These are phyloP conservation scores for Chamaenerion angustifolium DNA, from an alignment of 345 rosid genomes.

Conservation along the genomic window DNA sequence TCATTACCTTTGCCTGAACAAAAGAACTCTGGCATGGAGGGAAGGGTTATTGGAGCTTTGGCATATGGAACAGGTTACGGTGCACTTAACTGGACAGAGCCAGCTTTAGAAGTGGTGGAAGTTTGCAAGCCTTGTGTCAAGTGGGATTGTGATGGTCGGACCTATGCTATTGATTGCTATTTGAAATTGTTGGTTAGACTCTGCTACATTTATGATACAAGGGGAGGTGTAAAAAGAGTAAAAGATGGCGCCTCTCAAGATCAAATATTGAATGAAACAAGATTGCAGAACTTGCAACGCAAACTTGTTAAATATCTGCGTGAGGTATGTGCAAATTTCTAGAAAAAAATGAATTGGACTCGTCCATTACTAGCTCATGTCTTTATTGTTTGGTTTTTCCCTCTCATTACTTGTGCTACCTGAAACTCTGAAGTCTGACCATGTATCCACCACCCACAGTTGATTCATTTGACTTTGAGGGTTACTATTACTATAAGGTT, in stretches of 20 bases:
- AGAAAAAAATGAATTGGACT: not conserved
- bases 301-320: constrained; percentile 79
- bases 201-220: constrained; percentile 87
- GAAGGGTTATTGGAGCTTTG: constrained; percentile 94
- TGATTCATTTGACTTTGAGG: no score
- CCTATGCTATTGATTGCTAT: constrained; percentile 92
- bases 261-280: constrained; percentile 87
- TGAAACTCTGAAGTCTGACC: no score
- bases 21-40: no score
- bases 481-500: no score
- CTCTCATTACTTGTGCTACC: not conserved
- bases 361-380: not conserved
- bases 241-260: constrained; percentile 99
- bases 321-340: constrained; percentile 41
- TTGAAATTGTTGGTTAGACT: constrained; percentile 87
- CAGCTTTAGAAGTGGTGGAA: constrained; percentile 95
- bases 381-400: constrained; percentile 1
- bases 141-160: constrained; percentile 98
- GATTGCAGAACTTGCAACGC: constrained; percentile 79
- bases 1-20: no score
- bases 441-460: no score
- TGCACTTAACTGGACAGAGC: constrained; percentile 96
- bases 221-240: constrained; percentile 92
- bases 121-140: constrained; percentile 93
- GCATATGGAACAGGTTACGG: constrained; percentile 99